A percentile compares a stretch with the other conserved stretches of the same genome.
phyloP scores from a whole-genome alignment of 1,284 basidiomycete species.

The Rhodotorula sp. region DNA sequence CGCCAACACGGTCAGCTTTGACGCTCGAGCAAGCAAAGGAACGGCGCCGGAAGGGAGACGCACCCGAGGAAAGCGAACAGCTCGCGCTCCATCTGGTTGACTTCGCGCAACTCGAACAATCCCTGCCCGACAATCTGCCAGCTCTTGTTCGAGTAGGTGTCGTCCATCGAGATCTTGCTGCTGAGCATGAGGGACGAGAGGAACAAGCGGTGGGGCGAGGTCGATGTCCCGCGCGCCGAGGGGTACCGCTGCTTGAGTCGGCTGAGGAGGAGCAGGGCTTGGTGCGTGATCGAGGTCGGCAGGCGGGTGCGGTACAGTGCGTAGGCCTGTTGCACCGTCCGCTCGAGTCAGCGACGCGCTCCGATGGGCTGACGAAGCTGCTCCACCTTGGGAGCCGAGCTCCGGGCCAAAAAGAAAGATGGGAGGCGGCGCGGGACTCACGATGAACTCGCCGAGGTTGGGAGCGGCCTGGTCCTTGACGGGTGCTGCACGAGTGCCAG shows the following conservation, averaged over 20 bases:
- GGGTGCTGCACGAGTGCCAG: conserved; percentile 12
- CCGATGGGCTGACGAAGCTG: no score
- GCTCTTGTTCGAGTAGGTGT: conserved; percentile 86
- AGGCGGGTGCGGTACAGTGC: conserved; percentile 84
- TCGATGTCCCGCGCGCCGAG: conserved; percentile 71
- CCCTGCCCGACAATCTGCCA: conserved; percentile 91
- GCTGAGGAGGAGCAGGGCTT: conserved; percentile 78
- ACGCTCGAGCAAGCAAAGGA: neutral
- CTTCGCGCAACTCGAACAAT: conserved; percentile 83
- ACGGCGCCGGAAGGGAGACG: neutral
- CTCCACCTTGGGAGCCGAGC: neutral
- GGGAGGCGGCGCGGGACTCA: conserved; percentile 24
- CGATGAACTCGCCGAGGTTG: conserved; percentile 45
- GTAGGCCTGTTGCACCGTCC: conserved; percentile 59
- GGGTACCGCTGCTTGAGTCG: conserved; percentile 87
- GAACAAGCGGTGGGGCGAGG: conserved; percentile 85
- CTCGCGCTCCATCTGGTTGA: conserved; percentile 94
- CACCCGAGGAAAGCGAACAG: conserved; percentile 79
- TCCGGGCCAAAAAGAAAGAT: neutral
- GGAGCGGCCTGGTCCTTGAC: conserved; percentile 33
- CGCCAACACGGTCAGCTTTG: neutral
- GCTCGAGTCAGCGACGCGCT: neutral
- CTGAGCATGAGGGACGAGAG: conserved; percentile 93
- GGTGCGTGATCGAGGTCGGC: conserved; percentile 76
- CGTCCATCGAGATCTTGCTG: conserved; percentile 73